These are phyloP conservation scores for Aspergillus arachidicola DNA, from an alignment of 2,329 filamentous ascomycete genomes.

Conservation along the genomic window DNA sequence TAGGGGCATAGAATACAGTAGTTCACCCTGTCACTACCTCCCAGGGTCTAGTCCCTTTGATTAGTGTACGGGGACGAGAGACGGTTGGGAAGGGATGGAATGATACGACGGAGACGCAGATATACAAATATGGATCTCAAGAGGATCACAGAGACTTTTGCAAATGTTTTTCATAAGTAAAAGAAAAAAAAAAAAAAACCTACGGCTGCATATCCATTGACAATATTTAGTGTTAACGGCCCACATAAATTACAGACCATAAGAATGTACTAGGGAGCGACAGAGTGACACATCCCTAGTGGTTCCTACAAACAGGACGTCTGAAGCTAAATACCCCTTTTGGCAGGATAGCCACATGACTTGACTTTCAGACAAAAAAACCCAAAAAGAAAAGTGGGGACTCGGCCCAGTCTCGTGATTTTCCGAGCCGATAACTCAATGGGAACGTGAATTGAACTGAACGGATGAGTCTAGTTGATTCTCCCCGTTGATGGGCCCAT, in stretches of 20 bases:
- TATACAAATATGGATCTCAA: neutral
- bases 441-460: neutral
- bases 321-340: slow-evolving; percentile 6
- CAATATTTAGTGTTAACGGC: neutral
- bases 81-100: neutral
- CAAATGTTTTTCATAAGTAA: neutral
- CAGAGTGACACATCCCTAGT: neutral
- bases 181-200: neutral
- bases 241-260: neutral
- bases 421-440: neutral
- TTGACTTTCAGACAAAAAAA: neutral
- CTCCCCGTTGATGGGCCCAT: neutral
- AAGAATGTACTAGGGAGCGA: neutral
- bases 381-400: neutral
- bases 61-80: neutral
- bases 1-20: slow-evolving; percentile 1
- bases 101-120: neutral
- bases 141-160: neutral
- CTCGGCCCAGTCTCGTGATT: neutral
- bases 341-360: slow-evolving; percentile 1
- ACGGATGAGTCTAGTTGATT: neutral
- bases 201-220: neutral
- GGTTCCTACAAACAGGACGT: neutral
- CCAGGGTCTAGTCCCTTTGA: neutral
- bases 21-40: neutral